A percentile compares a stretch with the other conserved stretches of the same genome.
These are phyloP conservation scores for Neurospora hispaniola DNA, from an alignment of 495 filamentous ascomycete genomes.

Conservation along the genomic window DNA sequence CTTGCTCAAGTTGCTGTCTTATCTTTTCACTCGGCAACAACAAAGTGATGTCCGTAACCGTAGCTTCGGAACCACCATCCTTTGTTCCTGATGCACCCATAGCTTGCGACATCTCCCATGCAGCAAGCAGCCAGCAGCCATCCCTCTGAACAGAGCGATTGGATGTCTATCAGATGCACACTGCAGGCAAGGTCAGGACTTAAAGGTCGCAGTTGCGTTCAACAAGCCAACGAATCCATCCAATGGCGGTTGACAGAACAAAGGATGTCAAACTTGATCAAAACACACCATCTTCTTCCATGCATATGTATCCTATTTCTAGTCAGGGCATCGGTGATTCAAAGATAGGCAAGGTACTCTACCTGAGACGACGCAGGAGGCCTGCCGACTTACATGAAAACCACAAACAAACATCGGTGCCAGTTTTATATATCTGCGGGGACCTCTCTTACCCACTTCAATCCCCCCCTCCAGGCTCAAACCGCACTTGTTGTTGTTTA, in stretches of 20 bases:
- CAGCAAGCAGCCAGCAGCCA: neutral
- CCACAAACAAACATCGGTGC: neutral
- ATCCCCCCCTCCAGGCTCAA: neutral
- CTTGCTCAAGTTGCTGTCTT: neutral
- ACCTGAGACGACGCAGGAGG: neutral
- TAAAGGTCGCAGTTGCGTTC: neutral
- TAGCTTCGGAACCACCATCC: neutral
- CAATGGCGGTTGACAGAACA: neutral
- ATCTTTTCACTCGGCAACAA: neutral
- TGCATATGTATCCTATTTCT: neutral
- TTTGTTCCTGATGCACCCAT: neutral
- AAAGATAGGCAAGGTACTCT: neutral
- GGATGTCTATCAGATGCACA: neutral
- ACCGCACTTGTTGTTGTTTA: neutral
- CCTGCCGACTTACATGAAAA: neutral
- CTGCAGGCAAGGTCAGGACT: neutral
- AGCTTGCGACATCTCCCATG: neutral
- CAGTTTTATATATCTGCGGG: neutral
- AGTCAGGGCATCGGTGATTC: neutral
- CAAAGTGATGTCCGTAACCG: neutral
- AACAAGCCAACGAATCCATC: neutral
- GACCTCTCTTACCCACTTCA: neutral
- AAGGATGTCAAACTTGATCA: neutral
- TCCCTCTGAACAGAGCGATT: neutral
- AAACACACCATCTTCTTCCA: neutral